Evolutionary conservation across 208 protist species (phyloP).

Genomic region (Trypanosoma vivax): DNA sequence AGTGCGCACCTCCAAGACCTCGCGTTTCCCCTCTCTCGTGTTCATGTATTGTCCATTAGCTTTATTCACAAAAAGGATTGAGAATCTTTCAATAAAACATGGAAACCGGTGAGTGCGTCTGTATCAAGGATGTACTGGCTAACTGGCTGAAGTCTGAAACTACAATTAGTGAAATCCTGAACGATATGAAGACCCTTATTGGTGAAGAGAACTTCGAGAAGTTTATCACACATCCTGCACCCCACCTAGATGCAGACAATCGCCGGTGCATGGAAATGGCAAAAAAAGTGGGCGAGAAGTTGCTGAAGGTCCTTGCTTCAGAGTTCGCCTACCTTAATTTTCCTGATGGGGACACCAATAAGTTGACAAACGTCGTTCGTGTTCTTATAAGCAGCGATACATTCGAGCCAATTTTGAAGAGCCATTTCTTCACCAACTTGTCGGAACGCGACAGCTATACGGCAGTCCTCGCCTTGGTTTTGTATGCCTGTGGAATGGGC

Average conservation of each 20-base stretch:
- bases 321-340: slow-evolving; percentile 31
- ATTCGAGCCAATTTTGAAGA: slow-evolving; percentile 12
- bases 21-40: too few species aligned
- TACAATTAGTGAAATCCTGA: slow-evolving; percentile 5
- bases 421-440: neutral
- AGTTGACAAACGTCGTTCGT: slow-evolving; percentile 25
- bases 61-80: neutral
- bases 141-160: slow-evolving; percentile 9
- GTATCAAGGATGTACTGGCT: slow-evolving; percentile 8
- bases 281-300: slow-evolving; percentile 21
- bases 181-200: slow-evolving; percentile 16
- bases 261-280: neutral
- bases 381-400: slow-evolving; percentile 22
- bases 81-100: neutral
- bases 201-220: neutral
- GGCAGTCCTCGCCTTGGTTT: slow-evolving; percentile 22
- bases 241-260: neutral
- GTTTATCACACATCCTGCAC: neutral
- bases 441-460: slow-evolving; percentile 1
- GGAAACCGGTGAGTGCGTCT: neutral
- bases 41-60: too few species aligned
- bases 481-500: slow-evolving; percentile 16
- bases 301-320: slow-evolving; percentile 34
- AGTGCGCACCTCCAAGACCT: too few species aligned
- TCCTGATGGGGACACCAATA: slow-evolving; percentile 15